Evolutionary conservation across 1,139 yeast genomes (phyloP).

Genomic region (Pichia sp.): DNA sequence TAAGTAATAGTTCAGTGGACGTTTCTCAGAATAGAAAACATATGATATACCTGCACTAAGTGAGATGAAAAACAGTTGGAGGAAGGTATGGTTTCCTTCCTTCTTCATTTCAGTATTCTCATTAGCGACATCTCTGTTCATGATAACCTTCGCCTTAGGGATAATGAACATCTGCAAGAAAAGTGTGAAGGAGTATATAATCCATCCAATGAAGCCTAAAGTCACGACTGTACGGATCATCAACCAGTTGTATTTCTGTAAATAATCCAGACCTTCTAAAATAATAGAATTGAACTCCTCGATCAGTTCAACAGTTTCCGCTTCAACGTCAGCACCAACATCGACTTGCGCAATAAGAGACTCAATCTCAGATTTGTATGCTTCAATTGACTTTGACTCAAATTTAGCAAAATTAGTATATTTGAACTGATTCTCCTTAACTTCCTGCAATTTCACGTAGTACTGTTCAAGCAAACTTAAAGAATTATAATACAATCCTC

Average conservation of each 20-base stretch:
- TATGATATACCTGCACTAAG: slow-evolving; percentile 33
- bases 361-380: slow-evolving; percentile 40
- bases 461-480: slow-evolving; percentile 84
- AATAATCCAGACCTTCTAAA: slow-evolving; percentile 70
- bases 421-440: slow-evolving; percentile 57
- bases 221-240: slow-evolving; percentile 78
- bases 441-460: slow-evolving; percentile 74
- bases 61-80: slow-evolving; percentile 3
- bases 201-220: slow-evolving; percentile 93
- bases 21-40: slow-evolving; percentile 63
- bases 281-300: slow-evolving; percentile 68
- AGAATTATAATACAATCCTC: slow-evolving; percentile 75
- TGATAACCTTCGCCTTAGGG: slow-evolving; percentile 12
- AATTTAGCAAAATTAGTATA: slow-evolving; percentile 63
- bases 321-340: slow-evolving; percentile 32
- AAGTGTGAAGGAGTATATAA: slow-evolving; percentile 69
- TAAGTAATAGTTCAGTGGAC: slow-evolving; percentile 82
- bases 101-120: not conserved
- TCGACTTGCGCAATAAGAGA: slow-evolving; percentile 27
- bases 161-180: slow-evolving; percentile 70
- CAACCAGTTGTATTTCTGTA: slow-evolving; percentile 90
- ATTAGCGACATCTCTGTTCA: too few relatives aligned
- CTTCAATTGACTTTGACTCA: slow-evolving; percentile 37
- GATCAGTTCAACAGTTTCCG: slow-evolving; percentile 50
- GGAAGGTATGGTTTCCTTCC: too few relatives aligned